Conservation (phyloP, 805 yeast species). For the Barnettozyma wickerhamii region DNA sequence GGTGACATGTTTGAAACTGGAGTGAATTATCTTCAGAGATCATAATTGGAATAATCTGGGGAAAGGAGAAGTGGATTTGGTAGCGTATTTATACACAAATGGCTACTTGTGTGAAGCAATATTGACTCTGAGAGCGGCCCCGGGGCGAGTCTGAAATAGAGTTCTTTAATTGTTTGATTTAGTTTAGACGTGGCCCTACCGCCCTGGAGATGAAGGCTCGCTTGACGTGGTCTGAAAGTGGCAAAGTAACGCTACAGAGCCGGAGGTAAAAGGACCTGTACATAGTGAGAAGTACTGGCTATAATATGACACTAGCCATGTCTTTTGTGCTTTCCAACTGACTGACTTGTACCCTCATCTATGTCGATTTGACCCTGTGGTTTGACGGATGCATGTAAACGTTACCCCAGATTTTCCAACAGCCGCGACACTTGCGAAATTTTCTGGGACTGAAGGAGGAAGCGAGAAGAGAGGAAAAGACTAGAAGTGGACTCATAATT, state of each 20-base stretch:
- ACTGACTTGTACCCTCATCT: too few relatives aligned
- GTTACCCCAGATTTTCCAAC: slow-evolving; percentile 9
- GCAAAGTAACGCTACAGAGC: too few relatives aligned
- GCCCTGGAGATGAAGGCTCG: not conserved
- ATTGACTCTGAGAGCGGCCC: too few relatives aligned
- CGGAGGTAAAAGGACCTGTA: too few relatives aligned
- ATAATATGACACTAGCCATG: too few relatives aligned
- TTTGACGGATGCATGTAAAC: slow-evolving; percentile 5
- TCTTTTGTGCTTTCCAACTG: too few relatives aligned
- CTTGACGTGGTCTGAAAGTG: not conserved
- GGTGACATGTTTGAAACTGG: slow-evolving; percentile 21
- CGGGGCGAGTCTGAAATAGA: too few relatives aligned
- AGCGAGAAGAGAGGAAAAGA: not conserved
- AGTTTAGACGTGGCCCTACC: not conserved
- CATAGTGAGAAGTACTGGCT: too few relatives aligned
- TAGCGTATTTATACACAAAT: slow-evolving; percentile 10
- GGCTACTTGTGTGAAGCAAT: too few relatives aligned
- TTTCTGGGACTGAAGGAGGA: not conserved
- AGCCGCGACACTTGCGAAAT: not conserved
- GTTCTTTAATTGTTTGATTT: too few relatives aligned
- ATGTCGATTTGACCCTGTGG: too few relatives aligned
- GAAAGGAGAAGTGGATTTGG: not conserved
- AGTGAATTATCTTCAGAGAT: slow-evolving; percentile 3
- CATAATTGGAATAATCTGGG: not conserved
- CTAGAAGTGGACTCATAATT: not conserved